Conservation (phyloP, 371 early-diverging fungal genomes). For the Syncephalis plumigaleata region DNA sequence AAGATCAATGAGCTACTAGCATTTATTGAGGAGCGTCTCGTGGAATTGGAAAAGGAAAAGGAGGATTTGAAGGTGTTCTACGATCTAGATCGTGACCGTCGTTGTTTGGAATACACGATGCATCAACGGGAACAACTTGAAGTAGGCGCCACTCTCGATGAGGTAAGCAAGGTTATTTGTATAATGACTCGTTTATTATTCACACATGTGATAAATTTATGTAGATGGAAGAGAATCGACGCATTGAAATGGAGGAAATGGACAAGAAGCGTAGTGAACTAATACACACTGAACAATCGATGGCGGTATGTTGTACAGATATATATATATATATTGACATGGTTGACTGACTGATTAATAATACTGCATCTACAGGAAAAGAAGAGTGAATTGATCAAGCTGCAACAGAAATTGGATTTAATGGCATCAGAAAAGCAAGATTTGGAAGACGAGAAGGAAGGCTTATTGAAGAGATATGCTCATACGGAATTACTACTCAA, state of each 20-base stretch:
- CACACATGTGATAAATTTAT: no score
- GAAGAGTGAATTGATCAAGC: slow-evolving; percentile 20
- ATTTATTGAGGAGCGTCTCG: slow-evolving; percentile 77
- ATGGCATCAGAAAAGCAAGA: slow-evolving; percentile 33
- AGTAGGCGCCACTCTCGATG: slow-evolving; percentile 51
- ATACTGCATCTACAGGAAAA: no score
- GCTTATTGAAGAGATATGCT: slow-evolving; percentile 28
- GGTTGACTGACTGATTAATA: no score
- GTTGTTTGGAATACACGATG: slow-evolving; percentile 83
- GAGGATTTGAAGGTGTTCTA: slow-evolving; percentile 78
- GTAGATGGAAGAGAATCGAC: slow-evolving; percentile 31
- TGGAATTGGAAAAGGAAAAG: slow-evolving; percentile 87
- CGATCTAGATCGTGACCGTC: slow-evolving; percentile 65
- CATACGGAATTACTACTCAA: slow-evolving; percentile 31
- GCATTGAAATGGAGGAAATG: slow-evolving; percentile 20
- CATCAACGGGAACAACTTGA: slow-evolving; percentile 77
- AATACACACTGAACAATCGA: neutral
- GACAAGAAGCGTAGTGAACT: slow-evolving; percentile 17
- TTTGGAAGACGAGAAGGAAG: slow-evolving; percentile 29
- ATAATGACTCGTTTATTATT: neutral
- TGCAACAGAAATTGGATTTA: slow-evolving; percentile 22
- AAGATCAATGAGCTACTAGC: slow-evolving; percentile 84
- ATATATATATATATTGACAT: neutral
- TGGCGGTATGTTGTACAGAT: slow-evolving; percentile 3
- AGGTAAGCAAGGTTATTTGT: slow-evolving; percentile 10